Conservation (phyloP, 2,329 filamentous ascomycete genomes). For the Neurospora crassa region DNA sequence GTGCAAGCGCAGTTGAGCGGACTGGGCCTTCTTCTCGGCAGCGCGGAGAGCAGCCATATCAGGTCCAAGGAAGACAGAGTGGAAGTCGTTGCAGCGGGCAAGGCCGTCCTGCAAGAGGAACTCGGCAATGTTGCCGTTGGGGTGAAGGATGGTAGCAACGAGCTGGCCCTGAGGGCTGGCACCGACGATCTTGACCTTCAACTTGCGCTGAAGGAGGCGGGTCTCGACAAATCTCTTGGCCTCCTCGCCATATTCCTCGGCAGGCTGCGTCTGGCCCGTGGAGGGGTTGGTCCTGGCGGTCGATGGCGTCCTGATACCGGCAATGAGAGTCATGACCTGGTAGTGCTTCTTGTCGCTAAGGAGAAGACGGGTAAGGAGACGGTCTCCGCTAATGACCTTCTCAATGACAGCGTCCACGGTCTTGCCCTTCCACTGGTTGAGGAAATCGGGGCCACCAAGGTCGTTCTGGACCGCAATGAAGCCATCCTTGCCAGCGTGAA, state of each 20-base stretch:
- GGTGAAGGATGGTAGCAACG: constrained; percentile 80
- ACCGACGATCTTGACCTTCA: constrained; percentile 75
- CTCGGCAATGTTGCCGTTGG: constrained; percentile 83
- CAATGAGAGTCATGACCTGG: constrained; percentile 80
- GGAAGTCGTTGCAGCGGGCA: constrained; percentile 88
- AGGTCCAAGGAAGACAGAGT: constrained; percentile 80
- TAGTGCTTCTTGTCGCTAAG: constrained; percentile 75
- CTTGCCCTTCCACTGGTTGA: constrained; percentile 77
- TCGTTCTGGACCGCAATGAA: constrained; percentile 75
- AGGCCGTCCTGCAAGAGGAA: constrained; percentile 84
- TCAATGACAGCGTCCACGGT: constrained; percentile 80
- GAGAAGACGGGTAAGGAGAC: constrained; percentile 74
- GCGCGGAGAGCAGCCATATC: constrained; percentile 80
- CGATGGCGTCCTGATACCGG: constrained; percentile 81
- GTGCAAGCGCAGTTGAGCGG: constrained; percentile 68
- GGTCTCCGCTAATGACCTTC: constrained; percentile 83
- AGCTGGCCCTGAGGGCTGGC: constrained; percentile 84
- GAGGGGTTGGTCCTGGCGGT: constrained; percentile 75
- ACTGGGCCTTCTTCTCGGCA: constrained; percentile 79
- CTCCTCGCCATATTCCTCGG: constrained; percentile 84
- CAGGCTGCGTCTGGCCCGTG: constrained; percentile 71
- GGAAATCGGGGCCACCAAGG: constrained; percentile 66
- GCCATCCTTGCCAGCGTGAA: constrained; percentile 61
- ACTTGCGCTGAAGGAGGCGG: constrained; percentile 74
- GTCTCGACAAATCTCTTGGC: constrained; percentile 80